Conservation (phyloP, 164 flowering plant species). For the Amborella trichopoda region DNA sequence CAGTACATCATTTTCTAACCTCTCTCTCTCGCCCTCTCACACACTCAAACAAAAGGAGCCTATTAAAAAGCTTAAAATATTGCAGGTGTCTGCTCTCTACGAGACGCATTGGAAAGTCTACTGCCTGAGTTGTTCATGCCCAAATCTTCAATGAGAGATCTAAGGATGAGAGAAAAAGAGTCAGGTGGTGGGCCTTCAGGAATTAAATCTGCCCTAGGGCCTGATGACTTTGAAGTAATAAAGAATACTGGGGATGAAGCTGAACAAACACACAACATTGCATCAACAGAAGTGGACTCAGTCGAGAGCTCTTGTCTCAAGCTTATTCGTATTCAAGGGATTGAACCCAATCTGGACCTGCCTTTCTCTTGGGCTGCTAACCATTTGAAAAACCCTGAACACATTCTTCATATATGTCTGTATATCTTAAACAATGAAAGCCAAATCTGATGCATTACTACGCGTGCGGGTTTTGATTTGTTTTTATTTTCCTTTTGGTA, state of each 20-base stretch:
- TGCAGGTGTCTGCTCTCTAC: constrained; percentile 69
- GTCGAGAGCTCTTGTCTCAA: too few relatives aligned
- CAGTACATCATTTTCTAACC: too few relatives aligned
- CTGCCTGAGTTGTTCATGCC: constrained; percentile 47
- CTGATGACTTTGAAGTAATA: constrained; percentile 14
- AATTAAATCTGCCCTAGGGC: constrained; percentile 2
- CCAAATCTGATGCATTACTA: too few relatives aligned
- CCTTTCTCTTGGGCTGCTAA: constrained; percentile 88
- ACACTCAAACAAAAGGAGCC: too few relatives aligned
- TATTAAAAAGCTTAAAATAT: too few relatives aligned
- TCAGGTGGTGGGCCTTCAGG: constrained; percentile 17
- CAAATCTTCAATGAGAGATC: constrained; percentile 16
- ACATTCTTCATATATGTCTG: constrained; percentile 78
- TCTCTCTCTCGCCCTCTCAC: too few relatives aligned
- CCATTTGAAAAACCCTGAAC: constrained; percentile 78
- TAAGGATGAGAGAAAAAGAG: too few relatives aligned
- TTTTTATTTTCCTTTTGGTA: too few relatives aligned
- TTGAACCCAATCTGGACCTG: constrained; percentile 69
- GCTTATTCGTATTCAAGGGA: constrained; percentile 86
- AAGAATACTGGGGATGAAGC: constrained; percentile 7
- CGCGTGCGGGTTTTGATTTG: too few relatives aligned
- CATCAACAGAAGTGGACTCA: too few relatives aligned
- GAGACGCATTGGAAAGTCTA: constrained; percentile 55
- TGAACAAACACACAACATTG: too few relatives aligned
- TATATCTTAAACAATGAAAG: neutral